A percentile compares a stretch with the other conserved stretches of the same genome.
Conservation (phyloP, 1,284 basidiomycete genomes). For the Marasmius oreades region DNA sequence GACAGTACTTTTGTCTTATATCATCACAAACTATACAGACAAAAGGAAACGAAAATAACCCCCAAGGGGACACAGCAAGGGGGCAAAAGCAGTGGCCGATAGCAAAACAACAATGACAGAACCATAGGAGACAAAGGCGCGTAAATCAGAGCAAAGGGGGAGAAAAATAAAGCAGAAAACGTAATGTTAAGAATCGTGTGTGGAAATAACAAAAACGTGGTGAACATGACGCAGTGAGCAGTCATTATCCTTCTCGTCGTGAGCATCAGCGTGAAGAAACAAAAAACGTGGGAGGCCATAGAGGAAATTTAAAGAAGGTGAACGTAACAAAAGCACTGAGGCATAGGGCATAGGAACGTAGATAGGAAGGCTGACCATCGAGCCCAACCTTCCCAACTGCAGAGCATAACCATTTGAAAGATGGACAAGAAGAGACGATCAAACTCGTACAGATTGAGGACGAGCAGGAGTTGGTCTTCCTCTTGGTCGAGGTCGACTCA, state of each 20-base stretch:
- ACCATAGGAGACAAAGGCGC: conserved; percentile 3
- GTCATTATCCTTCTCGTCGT: conserved; percentile 5
- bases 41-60: conserved; percentile 12
- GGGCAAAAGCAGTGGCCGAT: conserved; percentile 6
- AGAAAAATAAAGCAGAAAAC: background rate
- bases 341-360: conserved; percentile 1
- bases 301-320: background rate
- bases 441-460: conserved; percentile 7
- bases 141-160: conserved; percentile 1
- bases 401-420: background rate
- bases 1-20: background rate
- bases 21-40: background rate
- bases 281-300: background rate
- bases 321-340: background rate
- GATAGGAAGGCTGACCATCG: background rate
- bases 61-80: background rate
- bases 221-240: conserved; percentile 2
- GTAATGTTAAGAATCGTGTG: background rate
- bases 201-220: background rate
- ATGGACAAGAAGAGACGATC: background rate
- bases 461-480: conserved; percentile 49
- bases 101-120: conserved; percentile 5
- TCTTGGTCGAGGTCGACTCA: conserved; percentile 64
- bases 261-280: background rate
- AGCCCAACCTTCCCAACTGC: background rate